These are phyloP conservation scores for Teratosphaeria nubilosa DNA, from an alignment of 2,329 filamentous ascomycete genomes.

Conservation along the genomic window DNA sequence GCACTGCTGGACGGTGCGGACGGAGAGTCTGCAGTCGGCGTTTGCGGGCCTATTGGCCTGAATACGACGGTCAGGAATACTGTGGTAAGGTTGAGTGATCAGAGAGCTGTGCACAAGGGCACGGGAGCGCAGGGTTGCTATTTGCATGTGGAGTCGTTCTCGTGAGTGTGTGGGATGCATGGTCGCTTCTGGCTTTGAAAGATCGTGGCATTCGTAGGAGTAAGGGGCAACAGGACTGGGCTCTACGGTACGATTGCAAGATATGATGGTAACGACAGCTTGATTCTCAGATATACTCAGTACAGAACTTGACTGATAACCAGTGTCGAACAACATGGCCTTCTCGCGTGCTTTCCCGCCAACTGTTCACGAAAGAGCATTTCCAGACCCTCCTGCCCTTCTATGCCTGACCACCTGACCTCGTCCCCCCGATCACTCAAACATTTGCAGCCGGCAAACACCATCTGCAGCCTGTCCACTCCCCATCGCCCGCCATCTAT, in stretches of 20 bases:
- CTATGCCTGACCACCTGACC: neutral
- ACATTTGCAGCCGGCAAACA: neutral
- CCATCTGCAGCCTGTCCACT: neutral
- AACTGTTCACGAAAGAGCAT: too few relatives aligned
- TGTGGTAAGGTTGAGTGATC: conserved; percentile 12
- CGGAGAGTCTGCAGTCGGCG: conserved; percentile 16
- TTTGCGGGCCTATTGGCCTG: conserved; percentile 15
- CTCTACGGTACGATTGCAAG: neutral
- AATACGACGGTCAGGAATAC: conserved; percentile 13
- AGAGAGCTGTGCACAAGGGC: conserved; percentile 18
- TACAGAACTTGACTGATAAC: neutral
- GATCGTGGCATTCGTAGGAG: neutral
- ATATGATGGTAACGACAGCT: neutral
- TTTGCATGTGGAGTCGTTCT: conserved; percentile 15
- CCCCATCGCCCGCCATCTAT: neutral
- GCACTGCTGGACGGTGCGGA: conserved; percentile 14
- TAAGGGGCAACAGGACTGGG: neutral
- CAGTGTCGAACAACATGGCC: neutral
- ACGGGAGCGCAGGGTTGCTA: conserved; percentile 16
- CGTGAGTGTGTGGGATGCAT: neutral
- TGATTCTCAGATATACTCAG: neutral
- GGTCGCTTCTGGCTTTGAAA: neutral
- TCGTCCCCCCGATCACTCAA: neutral
- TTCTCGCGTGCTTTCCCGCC: too few relatives aligned
- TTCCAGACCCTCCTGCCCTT: neutral